Conservation (phyloP, 2,329 filamentous ascomycete genomes). For the Tolypocladium tropicale region DNA sequence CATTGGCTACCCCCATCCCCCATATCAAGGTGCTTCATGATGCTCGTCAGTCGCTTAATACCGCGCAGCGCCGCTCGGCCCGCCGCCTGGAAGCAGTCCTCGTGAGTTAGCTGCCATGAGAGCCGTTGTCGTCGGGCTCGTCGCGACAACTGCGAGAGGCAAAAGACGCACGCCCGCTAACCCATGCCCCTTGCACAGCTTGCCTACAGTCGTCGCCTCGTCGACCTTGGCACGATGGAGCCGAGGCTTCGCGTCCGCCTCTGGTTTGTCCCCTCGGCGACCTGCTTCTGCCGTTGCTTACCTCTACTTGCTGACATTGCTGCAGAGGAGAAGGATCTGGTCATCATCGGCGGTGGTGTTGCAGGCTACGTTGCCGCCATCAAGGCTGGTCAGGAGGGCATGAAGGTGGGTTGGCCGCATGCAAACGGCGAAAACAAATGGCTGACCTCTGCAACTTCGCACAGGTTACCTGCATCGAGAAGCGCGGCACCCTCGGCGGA, state of each 20-base stretch:
- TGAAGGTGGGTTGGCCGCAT: conserved; percentile 57
- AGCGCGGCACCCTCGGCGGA: conserved; percentile 87
- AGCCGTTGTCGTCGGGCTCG: neutral
- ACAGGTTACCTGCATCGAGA: conserved; percentile 94
- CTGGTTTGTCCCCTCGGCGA: conserved; percentile 35
- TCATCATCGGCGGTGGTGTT: conserved; percentile 96
- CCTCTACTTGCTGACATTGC: conserved; percentile 25
- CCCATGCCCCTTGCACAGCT: conserved; percentile 21
- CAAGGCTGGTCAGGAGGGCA: conserved; percentile 93
- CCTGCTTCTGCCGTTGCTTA: neutral
- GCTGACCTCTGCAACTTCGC: conserved; percentile 4
- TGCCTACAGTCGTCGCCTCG: conserved; percentile 37
- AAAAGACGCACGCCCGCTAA: neutral
- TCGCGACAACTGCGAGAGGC: neutral
- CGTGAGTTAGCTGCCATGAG: conserved; percentile 27
- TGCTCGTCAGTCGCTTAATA: conserved; percentile 54
- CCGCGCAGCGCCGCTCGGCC: conserved; percentile 46
- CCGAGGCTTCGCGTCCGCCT: conserved; percentile 47
- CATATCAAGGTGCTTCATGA: conserved; percentile 26
- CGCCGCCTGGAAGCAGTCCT: conserved; percentile 39
- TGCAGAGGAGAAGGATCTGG: conserved; percentile 85
- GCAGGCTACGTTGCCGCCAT: conserved; percentile 98
- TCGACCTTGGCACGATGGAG: conserved; percentile 39
- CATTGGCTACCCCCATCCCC: conserved; percentile 14
- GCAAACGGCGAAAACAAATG: neutral